phyloP scores from a whole-genome alignment of 176 grass and related monocot species.

The Oryza australiensis region DNA sequence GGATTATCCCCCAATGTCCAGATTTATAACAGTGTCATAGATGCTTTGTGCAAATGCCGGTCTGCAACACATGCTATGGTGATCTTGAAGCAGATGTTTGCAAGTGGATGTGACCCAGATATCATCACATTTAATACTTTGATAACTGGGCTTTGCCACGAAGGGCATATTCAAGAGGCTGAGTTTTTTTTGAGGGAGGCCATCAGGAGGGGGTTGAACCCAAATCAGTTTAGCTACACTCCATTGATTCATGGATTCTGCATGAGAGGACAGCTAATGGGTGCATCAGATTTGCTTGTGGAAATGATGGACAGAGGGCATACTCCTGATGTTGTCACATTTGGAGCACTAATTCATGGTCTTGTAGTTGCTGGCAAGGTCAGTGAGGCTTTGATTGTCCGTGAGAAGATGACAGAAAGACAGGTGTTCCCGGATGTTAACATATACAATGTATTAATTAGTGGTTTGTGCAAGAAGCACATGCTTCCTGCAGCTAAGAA shows the following conservation, averaged over 20 bases:
- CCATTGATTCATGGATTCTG: slow-evolving; percentile 66
- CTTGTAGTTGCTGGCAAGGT: slow-evolving; percentile 61
- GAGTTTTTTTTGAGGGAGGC: slow-evolving; percentile 55
- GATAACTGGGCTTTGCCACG: slow-evolving; percentile 67
- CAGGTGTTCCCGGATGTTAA: slow-evolving; percentile 60
- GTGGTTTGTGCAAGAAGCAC: slow-evolving; percentile 76
- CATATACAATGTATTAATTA: slow-evolving; percentile 82
- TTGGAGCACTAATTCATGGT: slow-evolving; percentile 71
- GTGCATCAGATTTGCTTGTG: slow-evolving; percentile 57
- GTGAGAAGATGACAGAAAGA: slow-evolving; percentile 70
- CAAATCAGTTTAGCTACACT: slow-evolving; percentile 67
- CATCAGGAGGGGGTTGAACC: slow-evolving; percentile 57
- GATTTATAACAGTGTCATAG: slow-evolving; percentile 69
- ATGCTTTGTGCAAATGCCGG: slow-evolving; percentile 49
- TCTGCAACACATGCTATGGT: slow-evolving; percentile 50
- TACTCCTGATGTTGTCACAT: slow-evolving; percentile 67
- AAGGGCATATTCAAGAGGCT: slow-evolving; percentile 44
- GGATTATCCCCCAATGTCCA: slow-evolving; percentile 58
- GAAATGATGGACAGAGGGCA: slow-evolving; percentile 68
- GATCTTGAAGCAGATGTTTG: slow-evolving; percentile 72
- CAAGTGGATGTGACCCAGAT: slow-evolving; percentile 47
- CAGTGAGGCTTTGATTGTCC: slow-evolving; percentile 53
- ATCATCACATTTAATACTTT: slow-evolving; percentile 68
- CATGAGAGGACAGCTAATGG: slow-evolving; percentile 39
- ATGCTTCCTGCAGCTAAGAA: slow-evolving; percentile 79